phyloP scores from a whole-genome alignment of 2,329 filamentous ascomycete species.

The Emergomyces pasteurianus region DNA sequence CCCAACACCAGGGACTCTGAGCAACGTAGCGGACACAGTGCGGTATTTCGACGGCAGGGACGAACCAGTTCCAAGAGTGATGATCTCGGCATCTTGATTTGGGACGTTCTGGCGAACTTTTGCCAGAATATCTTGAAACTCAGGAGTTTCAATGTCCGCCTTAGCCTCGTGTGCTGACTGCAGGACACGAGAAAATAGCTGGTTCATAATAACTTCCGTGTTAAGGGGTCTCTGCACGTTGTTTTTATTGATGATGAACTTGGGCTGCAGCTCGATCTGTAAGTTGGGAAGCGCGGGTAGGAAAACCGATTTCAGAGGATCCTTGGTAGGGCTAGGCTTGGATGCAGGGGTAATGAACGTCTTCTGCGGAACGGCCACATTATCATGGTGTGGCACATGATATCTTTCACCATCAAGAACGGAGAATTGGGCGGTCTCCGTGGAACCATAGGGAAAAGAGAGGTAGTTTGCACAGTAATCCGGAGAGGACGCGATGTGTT shows the following conservation, averaged over 20 bases:
- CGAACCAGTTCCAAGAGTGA: slow-evolving; percentile 83
- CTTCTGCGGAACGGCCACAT: slow-evolving; percentile 31
- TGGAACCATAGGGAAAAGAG: slow-evolving; percentile 53
- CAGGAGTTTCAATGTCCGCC: slow-evolving; percentile 19
- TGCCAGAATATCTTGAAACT: slow-evolving; percentile 24
- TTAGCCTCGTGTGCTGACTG: neutral
- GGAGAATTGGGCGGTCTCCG: slow-evolving; percentile 56
- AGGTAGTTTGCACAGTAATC: slow-evolving; percentile 68
- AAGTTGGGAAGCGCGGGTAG: slow-evolving; percentile 31
- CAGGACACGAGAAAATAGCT: neutral
- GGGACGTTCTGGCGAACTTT: slow-evolving; percentile 53
- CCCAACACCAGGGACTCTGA: slow-evolving; percentile 75
- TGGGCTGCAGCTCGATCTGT: slow-evolving; percentile 35
- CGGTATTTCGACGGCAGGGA: slow-evolving; percentile 84
- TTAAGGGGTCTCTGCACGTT: slow-evolving; percentile 19
- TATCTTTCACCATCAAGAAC: slow-evolving; percentile 65
- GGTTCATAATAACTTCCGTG: slow-evolving; percentile 9
- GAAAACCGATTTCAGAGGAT: neutral
- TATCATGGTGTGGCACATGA: slow-evolving; percentile 54
- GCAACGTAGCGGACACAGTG: slow-evolving; percentile 80
- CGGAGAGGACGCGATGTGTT: slow-evolving; percentile 66
- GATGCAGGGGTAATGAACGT: neutral
- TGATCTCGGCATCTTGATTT: slow-evolving; percentile 65
- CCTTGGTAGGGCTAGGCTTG: neutral
- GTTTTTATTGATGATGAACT: slow-evolving; percentile 25